These are phyloP conservation scores for Moesziomyces sp. DNA, from an alignment of 1,284 basidiomycete species.

Conservation along the genomic window DNA sequence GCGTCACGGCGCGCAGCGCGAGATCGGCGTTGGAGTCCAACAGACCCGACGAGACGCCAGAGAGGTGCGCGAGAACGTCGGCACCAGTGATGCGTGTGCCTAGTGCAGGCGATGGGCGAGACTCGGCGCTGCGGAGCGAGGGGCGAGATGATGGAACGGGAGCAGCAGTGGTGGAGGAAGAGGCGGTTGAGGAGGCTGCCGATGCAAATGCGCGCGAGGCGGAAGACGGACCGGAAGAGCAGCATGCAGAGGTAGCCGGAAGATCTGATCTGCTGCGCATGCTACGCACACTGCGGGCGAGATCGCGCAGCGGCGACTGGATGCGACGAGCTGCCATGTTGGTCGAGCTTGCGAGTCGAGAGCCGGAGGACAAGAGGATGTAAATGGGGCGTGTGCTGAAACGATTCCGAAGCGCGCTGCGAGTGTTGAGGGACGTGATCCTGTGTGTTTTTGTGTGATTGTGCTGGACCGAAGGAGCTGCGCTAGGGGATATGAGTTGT, in stretches of 20 bases:
- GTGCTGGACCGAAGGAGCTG: too few species aligned
- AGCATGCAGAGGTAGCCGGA: conserved; percentile 1
- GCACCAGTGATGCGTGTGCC: conserved; percentile 30
- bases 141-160: conserved; percentile 9
- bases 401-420: too few species aligned
- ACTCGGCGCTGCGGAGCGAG: conserved; percentile 9
- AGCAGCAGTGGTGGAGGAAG: conserved; percentile 23
- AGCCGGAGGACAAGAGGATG: too few species aligned
- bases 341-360: neutral
- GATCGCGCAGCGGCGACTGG: conserved; percentile 16
- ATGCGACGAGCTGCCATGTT: conserved; percentile 32
- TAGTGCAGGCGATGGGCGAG: conserved; percentile 21
- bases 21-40: conserved; percentile 50
- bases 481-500: too few species aligned
- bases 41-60: conserved; percentile 32
- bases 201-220: conserved; percentile 21
- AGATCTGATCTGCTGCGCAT: neutral
- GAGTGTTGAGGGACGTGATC: too few species aligned
- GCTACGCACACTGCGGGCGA: conserved; percentile 9
- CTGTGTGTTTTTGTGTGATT: too few species aligned
- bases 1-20: conserved; percentile 56
- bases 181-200: conserved; percentile 24
- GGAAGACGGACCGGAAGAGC: conserved; percentile 7
- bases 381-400: too few species aligned
- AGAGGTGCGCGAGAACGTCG: conserved; percentile 41